Percentiles rank a stretch among this genome's conserved stretches.
Conservation (phyloP, 2,329 filamentous ascomycete genomes). For the Colletotrichum sp. region DNA sequence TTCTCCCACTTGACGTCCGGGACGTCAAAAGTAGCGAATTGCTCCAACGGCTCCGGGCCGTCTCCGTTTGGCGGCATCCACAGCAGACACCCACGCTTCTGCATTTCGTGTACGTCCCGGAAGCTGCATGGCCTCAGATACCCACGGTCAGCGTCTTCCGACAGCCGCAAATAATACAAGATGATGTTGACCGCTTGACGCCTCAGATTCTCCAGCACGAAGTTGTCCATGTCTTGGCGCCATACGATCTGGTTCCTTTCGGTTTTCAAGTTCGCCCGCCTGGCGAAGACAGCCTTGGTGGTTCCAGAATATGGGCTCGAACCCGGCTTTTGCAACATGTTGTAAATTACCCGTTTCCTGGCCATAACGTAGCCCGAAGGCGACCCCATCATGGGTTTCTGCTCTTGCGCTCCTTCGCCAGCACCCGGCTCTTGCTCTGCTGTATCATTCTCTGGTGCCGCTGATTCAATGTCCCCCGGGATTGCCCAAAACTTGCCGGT, state of each 20-base stretch:
- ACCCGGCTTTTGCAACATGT: conserved; percentile 25
- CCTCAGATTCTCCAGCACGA: conserved; percentile 57
- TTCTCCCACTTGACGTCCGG: conserved; percentile 34
- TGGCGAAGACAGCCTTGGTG: conserved; percentile 8
- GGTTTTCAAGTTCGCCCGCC: not conserved
- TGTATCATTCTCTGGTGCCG: not conserved
- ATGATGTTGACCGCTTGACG: conserved; percentile 52
- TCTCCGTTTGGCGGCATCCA: conserved; percentile 32
- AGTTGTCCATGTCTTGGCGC: conserved; percentile 61
- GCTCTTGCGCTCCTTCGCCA: not conserved
- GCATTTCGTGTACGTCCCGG: conserved; percentile 45
- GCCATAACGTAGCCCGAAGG: conserved; percentile 13
- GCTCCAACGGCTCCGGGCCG: not conserved
- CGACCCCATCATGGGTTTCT: not conserved
- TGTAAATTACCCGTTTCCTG: not conserved
- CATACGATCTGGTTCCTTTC: conserved; percentile 36
- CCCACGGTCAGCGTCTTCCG: conserved; percentile 29
- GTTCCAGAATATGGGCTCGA: conserved; percentile 2
- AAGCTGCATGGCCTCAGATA: conserved; percentile 52
- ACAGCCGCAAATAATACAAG: conserved; percentile 38
- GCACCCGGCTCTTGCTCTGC: not conserved
- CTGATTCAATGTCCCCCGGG: conserved; percentile 39
- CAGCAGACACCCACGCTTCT: conserved; percentile 50
- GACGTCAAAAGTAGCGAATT: conserved; percentile 37
- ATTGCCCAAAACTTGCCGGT: conserved; percentile 61